Conservation (phyloP, 148 eudicot species). For the Selenicereus undatus region DNA sequence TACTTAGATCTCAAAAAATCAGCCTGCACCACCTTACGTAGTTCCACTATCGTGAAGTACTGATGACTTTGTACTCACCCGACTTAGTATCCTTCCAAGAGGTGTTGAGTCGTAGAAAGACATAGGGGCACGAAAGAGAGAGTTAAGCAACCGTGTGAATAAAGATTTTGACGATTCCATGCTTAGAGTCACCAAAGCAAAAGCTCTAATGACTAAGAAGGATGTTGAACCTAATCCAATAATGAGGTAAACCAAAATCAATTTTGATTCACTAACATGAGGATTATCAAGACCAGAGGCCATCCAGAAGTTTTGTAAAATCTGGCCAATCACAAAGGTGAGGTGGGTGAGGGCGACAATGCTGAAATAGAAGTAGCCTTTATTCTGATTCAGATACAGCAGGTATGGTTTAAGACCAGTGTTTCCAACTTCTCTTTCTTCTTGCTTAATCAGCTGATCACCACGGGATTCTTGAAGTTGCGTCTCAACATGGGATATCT, state of each 20-base stretch:
- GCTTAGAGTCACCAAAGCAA: slow-evolving; percentile 56
- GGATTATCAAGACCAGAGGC: slow-evolving; percentile 81
- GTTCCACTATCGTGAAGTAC: not conserved
- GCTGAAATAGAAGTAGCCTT: slow-evolving; percentile 50
- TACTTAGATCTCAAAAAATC: not conserved
- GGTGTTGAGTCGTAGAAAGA: slow-evolving; percentile 94
- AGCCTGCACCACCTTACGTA: not conserved
- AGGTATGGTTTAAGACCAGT: slow-evolving; percentile 72
- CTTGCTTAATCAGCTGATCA: slow-evolving; percentile 79
- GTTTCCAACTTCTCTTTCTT: slow-evolving; percentile 80
- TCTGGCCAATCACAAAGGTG: slow-evolving; percentile 47
- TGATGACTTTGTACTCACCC: slow-evolving; percentile 41
- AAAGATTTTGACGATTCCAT: slow-evolving; percentile 70
- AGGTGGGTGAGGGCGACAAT: slow-evolving; percentile 50
- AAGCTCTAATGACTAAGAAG: slow-evolving; percentile 55
- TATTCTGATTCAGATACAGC: slow-evolving; percentile 62
- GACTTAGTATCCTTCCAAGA: slow-evolving; percentile 82
- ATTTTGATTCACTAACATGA: slow-evolving; percentile 41
- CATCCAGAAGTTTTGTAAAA: slow-evolving; percentile 85
- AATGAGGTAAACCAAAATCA: slow-evolving; percentile 71
- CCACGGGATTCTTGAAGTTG: slow-evolving; percentile 30
- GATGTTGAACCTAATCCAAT: slow-evolving; percentile 48
- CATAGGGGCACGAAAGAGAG: slow-evolving; percentile 87
- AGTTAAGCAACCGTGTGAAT: slow-evolving; percentile 57
- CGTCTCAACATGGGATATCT: slow-evolving; percentile 27